phyloP scores from a whole-genome alignment of 148 eudicot genomes.

The Rhododendron vialii region DNA sequence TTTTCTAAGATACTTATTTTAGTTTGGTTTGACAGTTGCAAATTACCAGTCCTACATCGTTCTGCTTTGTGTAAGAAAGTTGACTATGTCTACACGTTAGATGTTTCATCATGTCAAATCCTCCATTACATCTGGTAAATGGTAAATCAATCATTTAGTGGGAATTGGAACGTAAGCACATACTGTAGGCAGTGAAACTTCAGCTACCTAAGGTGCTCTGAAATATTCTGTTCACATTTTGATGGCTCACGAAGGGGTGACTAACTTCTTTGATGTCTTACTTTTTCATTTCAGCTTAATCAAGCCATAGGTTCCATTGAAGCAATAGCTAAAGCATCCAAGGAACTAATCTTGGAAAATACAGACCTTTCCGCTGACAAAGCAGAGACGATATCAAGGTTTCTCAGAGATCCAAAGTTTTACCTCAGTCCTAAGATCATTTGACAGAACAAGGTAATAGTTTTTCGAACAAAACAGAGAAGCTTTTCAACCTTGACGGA shows the following conservation, averaged over 20 bases:
- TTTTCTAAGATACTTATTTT: neutral
- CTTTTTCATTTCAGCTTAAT: conserved; percentile 61
- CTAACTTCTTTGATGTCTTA: neutral
- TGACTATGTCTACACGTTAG: neutral
- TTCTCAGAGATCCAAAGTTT: conserved; percentile 75
- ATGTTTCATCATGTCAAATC: neutral
- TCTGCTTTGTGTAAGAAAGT: neutral
- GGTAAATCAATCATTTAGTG: neutral
- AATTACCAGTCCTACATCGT: neutral
- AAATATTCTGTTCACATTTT: neutral
- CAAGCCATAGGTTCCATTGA: conserved; percentile 91
- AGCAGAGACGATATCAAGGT: conserved; percentile 71
- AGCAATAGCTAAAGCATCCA: conserved; percentile 89
- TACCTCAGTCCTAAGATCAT: conserved; percentile 68
- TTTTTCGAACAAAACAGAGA: neutral
- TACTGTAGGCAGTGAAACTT: neutral
- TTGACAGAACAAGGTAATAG: conserved; percentile 22
- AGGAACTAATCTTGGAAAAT: conserved; percentile 62
- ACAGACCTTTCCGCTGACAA: conserved; percentile 89
- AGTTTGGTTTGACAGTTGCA: neutral
- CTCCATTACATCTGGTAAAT: neutral
- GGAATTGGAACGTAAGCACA: neutral
- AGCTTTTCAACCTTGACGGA: conserved; percentile 1
- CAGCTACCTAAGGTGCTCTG: neutral
- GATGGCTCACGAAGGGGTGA: neutral